A percentile compares a stretch with the other conserved stretches of the same genome.
These are phyloP conservation scores for Sporisorium iseilematis-ciliati DNA, from an alignment of 1,284 basidiomycete species.

Conservation along the genomic window DNA sequence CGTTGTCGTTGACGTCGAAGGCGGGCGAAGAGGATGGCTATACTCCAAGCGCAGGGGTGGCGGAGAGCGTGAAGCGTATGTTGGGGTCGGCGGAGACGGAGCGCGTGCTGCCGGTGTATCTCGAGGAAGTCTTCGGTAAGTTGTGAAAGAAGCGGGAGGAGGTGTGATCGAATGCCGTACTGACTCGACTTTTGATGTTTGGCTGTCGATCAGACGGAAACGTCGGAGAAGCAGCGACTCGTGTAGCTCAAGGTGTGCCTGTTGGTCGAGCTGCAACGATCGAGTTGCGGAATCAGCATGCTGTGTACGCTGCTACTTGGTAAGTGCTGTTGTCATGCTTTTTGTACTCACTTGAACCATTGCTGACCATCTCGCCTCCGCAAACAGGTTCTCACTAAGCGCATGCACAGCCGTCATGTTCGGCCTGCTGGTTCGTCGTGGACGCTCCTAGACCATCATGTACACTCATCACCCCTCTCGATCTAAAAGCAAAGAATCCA, in stretches of 20 bases:
- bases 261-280: constrained; percentile 86
- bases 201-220: constrained; percentile 74
- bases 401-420: constrained; percentile 63
- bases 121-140: constrained; percentile 63
- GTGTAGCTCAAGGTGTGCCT: constrained; percentile 81
- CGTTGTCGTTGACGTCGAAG: constrained; percentile 9
- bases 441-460: constrained; percentile 22
- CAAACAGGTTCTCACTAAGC: constrained; percentile 56
- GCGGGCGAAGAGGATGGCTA: constrained; percentile 29
- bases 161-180: too few relatives aligned
- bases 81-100: constrained; percentile 21
- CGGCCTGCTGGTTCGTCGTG: constrained; percentile 45
- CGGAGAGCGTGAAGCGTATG: constrained; percentile 46
- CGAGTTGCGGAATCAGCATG: constrained; percentile 92
- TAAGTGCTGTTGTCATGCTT: constrained; percentile 68
- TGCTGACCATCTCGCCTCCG: not conserved
- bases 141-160: not conserved
- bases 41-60: constrained; percentile 49
- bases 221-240: constrained; percentile 77
- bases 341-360: too few relatives aligned
- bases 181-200: not conserved
- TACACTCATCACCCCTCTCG: constrained; percentile 4
- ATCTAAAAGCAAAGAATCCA: not conserved
- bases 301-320: constrained; percentile 97
- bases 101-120: constrained; percentile 59